These are phyloP conservation scores for Epichloe sylvatica DNA, from an alignment of 2,329 filamentous ascomycete species.

Conservation along the genomic window DNA sequence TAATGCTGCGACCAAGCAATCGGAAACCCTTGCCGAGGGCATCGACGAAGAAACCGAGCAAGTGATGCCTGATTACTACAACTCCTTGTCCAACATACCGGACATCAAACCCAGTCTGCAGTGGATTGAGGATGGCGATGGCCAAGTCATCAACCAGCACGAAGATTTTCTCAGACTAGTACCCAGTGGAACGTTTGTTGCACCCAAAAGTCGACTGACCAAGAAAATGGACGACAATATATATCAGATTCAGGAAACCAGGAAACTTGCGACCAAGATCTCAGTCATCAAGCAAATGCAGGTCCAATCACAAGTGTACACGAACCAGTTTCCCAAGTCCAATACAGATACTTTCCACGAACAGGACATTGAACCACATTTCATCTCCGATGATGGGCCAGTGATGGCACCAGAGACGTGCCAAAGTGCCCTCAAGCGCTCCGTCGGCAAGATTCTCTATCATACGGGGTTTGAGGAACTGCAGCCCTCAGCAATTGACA, in stretches of 20 bases:
- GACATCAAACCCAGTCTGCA: slow-evolving; percentile 64
- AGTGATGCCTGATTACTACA: slow-evolving; percentile 88
- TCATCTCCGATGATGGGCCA: slow-evolving; percentile 76
- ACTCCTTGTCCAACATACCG: slow-evolving; percentile 71
- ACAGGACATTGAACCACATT: slow-evolving; percentile 73
- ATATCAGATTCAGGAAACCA: slow-evolving; percentile 87
- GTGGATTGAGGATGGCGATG: slow-evolving; percentile 84
- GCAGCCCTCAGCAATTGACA: slow-evolving; percentile 84
- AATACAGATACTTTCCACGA: slow-evolving; percentile 82
- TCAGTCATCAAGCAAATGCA: slow-evolving; percentile 99
- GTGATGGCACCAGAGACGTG: slow-evolving; percentile 75
- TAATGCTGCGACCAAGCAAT: slow-evolving; percentile 27
- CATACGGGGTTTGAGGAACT: slow-evolving; percentile 94
- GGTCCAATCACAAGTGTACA: slow-evolving; percentile 91
- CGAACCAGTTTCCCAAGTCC: slow-evolving; percentile 96
- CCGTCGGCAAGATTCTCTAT: slow-evolving; percentile 89
- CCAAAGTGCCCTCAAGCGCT: slow-evolving; percentile 72
- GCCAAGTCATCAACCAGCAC: slow-evolving; percentile 73
- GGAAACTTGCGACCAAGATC: slow-evolving; percentile 92
- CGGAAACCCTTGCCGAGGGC: slow-evolving; percentile 82
- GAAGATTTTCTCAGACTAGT: slow-evolving; percentile 74
- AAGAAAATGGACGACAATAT: slow-evolving; percentile 83
- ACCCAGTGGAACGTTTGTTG: slow-evolving; percentile 58
- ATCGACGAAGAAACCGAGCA: slow-evolving; percentile 80
- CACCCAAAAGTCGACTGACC: slow-evolving; percentile 59